Evolutionary conservation across 2,329 filamentous ascomycete genomes (phyloP).

Genomic region (Ascochyta pisi): DNA sequence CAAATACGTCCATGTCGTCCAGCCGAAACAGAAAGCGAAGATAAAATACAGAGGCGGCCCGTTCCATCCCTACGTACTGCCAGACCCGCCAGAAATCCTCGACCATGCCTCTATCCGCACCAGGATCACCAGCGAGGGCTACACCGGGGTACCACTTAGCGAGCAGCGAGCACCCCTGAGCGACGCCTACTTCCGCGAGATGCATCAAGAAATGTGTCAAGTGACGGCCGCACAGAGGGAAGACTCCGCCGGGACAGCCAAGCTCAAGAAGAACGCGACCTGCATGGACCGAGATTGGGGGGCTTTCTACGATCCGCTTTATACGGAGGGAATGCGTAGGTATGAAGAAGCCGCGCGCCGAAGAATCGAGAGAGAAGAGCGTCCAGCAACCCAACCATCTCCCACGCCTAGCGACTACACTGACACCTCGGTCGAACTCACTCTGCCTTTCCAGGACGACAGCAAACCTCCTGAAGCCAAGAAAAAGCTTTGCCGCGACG

Average conservation of each 20-base stretch:
- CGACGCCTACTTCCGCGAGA: neutral
- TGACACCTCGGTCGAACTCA: neutral
- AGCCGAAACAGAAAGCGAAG: neutral
- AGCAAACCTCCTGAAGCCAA: neutral
- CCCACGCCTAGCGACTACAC: neutral
- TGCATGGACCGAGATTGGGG: constrained; percentile 1
- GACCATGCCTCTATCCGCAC: neutral
- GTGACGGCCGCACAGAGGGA: neutral
- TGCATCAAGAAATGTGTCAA: neutral
- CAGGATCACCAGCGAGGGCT: neutral
- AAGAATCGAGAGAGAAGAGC: neutral
- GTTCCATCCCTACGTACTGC: neutral
- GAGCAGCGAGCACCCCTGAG: neutral
- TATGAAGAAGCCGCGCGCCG: neutral
- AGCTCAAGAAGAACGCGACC: neutral
- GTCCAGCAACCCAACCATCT: neutral
- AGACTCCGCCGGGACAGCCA: neutral
- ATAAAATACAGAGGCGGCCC: neutral
- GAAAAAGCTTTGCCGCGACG: neutral
- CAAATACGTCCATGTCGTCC: neutral
- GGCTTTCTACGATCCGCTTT: neutral
- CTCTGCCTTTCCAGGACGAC: neutral
- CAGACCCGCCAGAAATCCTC: neutral
- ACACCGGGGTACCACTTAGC: neutral
- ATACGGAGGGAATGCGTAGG: neutral